Evolutionary conservation across 192 early-diverging fungal genomes (phyloP).

Genomic region (Backusella morwellensis): DNA sequence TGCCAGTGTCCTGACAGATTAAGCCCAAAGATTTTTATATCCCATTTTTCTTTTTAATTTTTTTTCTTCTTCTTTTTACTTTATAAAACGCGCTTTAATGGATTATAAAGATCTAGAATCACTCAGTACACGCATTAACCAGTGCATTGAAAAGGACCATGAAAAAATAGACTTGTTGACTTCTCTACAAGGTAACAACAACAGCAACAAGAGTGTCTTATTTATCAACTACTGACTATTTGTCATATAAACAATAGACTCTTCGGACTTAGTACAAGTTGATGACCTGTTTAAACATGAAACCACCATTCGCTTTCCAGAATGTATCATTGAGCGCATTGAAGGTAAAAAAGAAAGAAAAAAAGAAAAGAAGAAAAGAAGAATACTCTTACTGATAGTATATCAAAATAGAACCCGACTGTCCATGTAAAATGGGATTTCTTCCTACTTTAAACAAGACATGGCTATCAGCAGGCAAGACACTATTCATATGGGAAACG

Average conservation of each 20-base stretch:
- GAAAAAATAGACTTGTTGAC: neutral
- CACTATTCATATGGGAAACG: neutral
- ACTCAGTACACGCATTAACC: neutral
- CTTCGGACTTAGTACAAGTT: neutral
- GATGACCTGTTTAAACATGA: neutral
- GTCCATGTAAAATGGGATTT: constrained; percentile 15
- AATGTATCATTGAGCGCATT: neutral
- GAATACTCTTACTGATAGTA: neutral
- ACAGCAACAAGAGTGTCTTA: neutral
- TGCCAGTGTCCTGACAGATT: neutral
- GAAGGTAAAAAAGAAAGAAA: neutral
- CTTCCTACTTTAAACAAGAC: neutral
- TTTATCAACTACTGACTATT: neutral
- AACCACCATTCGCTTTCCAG: neutral
- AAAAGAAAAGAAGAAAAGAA: neutral
- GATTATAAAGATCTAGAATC: neutral
- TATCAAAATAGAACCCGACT: neutral
- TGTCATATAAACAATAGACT: neutral
- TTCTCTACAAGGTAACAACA: neutral
- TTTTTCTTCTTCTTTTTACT: neutral
- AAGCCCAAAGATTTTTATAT: neutral
- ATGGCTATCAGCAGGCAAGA: neutral
- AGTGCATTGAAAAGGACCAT: neutral
- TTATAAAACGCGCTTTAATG: constrained; percentile 1
- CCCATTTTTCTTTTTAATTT: neutral